A percentile compares a stretch with the other conserved stretches of the same genome.
Conservation (phyloP, 169 alveolate species). For the Pseudocohnilembus persalinus region DNA sequence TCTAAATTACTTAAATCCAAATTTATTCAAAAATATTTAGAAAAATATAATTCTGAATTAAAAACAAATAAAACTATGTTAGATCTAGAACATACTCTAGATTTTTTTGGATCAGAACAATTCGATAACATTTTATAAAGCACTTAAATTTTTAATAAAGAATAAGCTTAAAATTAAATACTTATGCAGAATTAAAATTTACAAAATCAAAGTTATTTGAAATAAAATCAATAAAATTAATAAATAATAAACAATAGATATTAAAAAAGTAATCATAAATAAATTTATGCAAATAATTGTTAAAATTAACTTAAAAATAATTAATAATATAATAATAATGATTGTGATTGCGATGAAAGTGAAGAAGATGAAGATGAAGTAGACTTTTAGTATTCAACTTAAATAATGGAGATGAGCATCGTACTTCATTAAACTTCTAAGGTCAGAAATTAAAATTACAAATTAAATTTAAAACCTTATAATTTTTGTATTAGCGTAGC, state of each 20-base stretch:
- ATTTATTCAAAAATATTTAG: no score
- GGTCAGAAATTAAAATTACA: background rate
- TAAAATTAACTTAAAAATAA: background rate
- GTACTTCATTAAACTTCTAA: background rate
- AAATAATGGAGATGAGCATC: background rate
- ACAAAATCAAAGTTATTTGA: background rate
- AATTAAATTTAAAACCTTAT: background rate
- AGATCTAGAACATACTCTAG: no score
- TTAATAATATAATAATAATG: background rate
- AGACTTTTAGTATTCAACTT: background rate
- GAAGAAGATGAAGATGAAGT: background rate
- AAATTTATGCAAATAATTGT: background rate
- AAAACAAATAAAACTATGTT: no score
- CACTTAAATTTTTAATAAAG: no score
- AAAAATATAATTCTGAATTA: no score
- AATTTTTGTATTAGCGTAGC: background rate
- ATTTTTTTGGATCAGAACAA: no score
- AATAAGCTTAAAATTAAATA: no score
- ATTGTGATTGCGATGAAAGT: background rate
- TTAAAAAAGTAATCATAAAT: no score
- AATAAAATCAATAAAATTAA: background rate
- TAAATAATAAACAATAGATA: background rate
- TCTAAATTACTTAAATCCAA: no score
- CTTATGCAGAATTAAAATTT: no score
- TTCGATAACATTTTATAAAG: no score